phyloP scores from a whole-genome alignment of 2,329 filamentous ascomycete genomes.

The Diaporthe sp. region DNA sequence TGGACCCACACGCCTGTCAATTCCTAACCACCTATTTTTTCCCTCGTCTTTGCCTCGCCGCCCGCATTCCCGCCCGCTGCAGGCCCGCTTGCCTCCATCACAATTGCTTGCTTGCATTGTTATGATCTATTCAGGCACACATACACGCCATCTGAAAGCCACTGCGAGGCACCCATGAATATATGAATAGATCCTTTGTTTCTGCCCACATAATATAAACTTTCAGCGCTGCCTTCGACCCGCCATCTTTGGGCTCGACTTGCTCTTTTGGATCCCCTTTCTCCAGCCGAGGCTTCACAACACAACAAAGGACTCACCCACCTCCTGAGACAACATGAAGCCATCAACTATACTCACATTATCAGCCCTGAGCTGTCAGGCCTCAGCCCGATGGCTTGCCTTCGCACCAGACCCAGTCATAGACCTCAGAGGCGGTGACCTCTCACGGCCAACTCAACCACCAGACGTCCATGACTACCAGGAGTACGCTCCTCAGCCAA shows the following conservation, averaged over 20 bases:
- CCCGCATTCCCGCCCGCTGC: not conserved
- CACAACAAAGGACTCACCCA: slow-evolving; percentile 12
- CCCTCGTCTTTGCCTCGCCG: slow-evolving; percentile 12
- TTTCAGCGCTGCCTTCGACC: slow-evolving; percentile 16
- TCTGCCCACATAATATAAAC: not conserved
- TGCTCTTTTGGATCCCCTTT: not conserved
- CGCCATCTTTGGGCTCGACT: slow-evolving; percentile 15
- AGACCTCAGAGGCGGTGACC: slow-evolving; percentile 34
- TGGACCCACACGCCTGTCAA: slow-evolving; percentile 34
- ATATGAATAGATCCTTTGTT: slow-evolving; percentile 37
- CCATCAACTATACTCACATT: slow-evolving; percentile 21
- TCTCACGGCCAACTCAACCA: slow-evolving; percentile 32
- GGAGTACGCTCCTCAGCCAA: slow-evolving; percentile 30
- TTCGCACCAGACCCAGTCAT: slow-evolving; percentile 31
- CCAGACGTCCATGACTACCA: slow-evolving; percentile 13
- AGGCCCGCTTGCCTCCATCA: not conserved
- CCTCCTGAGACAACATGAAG: slow-evolving; percentile 35
- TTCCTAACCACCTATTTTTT: slow-evolving; percentile 34
- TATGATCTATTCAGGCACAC: slow-evolving; percentile 16
- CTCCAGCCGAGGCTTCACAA: slow-evolving; percentile 28
- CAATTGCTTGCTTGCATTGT: slow-evolving; percentile 24
- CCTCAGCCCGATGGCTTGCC: slow-evolving; percentile 32
- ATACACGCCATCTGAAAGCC: slow-evolving; percentile 7
- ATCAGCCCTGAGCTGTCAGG: slow-evolving; percentile 28
- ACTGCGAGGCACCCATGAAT: not conserved